Conservation (phyloP, 1,284 basidiomycete genomes). For the Mycena sp. region DNA sequence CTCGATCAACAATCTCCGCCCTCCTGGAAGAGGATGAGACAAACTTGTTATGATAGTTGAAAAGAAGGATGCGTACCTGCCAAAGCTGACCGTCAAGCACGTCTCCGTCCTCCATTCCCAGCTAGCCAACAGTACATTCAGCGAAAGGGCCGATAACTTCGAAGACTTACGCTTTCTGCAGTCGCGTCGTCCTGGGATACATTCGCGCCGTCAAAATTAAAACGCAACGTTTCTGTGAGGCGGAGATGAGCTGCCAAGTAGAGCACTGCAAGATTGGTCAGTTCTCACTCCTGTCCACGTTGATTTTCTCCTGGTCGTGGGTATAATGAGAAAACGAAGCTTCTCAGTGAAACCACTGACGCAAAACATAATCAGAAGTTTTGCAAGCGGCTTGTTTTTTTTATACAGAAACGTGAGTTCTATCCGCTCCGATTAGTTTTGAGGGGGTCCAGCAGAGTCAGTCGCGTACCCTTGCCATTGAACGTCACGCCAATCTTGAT, state of each 20-base stretch:
- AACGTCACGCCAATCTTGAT: neutral
- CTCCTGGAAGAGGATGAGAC: too few species aligned
- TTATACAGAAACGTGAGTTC: slow-evolving; percentile 9
- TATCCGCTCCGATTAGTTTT: neutral
- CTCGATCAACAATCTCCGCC: too few species aligned
- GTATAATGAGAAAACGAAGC: too few species aligned
- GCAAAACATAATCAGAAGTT: slow-evolving; percentile 9
- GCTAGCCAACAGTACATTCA: neutral
- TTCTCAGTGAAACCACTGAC: neutral
- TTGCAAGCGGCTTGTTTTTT: slow-evolving; percentile 14
- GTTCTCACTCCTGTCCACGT: slow-evolving; percentile 7
- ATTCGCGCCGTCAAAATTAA: neutral
- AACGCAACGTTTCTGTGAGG: neutral
- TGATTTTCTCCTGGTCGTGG: neutral
- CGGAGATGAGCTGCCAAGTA: neutral
- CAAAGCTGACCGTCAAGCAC: slow-evolving; percentile 7
- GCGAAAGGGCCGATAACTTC: too few species aligned
- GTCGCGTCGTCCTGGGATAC: neutral
- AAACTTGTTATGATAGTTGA: too few species aligned
- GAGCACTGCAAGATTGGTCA: too few species aligned
- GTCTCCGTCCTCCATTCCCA: slow-evolving; percentile 13
- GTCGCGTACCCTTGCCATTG: neutral
- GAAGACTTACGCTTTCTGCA: neutral
- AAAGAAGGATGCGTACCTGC: neutral
- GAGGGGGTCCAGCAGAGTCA: neutral